Evolutionary conservation across 2,329 filamentous ascomycete species (phyloP), one percentile per base, ranked within the genome.

Genomic region (Alternaria dauci): DNA sequence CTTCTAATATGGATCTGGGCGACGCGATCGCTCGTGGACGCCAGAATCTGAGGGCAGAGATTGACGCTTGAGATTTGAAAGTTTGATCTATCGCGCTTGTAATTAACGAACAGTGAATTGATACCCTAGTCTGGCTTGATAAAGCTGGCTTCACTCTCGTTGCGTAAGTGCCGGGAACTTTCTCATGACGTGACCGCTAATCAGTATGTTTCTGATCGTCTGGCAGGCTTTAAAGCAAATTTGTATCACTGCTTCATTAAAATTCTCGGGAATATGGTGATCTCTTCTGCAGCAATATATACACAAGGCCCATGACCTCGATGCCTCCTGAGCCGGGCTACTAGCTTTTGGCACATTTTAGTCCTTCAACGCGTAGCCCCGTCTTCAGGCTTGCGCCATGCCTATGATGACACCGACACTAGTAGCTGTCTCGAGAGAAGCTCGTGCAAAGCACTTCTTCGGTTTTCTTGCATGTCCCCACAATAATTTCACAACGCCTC

Each of bases 21-120:
- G 72, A 75, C 50, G 69, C 61, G n/a, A 70, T 76, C 56, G 63
- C 72, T 26, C 66, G 73, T 8, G 71, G 71, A n/a, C 63, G 71
- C n/a, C 61, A 64, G 5, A 65, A 67, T 12, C 62, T 65, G 2
- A 67, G 55, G 39, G 59, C 52, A 38, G 69, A 68, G 26, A 43
- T 66, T 16, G 67, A 72, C 52, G 48, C 58, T 46, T 72, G 48
- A 54, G 34, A 9, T 23, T 30, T 8, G 7, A 28, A 9, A 1
- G 20, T 23, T 5, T 12, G 12, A 11, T 14, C 14, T 6, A 8
- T 32, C 28, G n/a, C 25, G 26, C 41, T 59, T 34, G n/a, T 46
- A 16, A 28, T 26, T 18, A 46, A 25, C 23, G 23, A 26, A 54
- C 18, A 51, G 39, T 34, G 54, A 56, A 62, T 55, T 60, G 62